These are phyloP conservation scores for Tirmania nivea DNA, from an alignment of 495 filamentous ascomycete species.

Conservation along the genomic window DNA sequence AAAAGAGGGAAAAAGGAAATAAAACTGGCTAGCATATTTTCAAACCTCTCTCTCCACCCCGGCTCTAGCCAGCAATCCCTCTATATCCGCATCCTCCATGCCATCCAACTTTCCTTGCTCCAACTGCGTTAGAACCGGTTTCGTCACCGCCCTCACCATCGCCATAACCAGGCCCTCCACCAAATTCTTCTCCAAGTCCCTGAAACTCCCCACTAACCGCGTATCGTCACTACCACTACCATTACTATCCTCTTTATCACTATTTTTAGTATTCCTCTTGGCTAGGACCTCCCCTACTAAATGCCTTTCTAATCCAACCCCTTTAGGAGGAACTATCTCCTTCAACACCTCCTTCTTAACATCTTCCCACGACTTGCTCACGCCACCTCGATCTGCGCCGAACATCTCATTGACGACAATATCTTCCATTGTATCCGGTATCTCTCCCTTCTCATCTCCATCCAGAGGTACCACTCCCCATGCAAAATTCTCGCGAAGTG, in stretches of 20 bases:
- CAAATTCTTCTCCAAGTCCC: background rate
- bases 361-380: background rate
- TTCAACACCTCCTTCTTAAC: background rate
- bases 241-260: background rate
- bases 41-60: constrained; percentile 20
- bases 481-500: background rate
- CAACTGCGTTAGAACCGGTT: background rate
- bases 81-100: constrained; percentile 52
- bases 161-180: background rate
- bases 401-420: background rate
- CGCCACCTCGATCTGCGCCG: background rate
- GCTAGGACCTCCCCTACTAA: background rate
- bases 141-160: background rate
- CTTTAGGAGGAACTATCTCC: background rate
- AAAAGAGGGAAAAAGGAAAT: too few relatives aligned
- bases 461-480: background rate
- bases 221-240: background rate
- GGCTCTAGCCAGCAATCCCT: constrained; percentile 43
- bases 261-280: background rate
- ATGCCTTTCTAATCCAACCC: background rate
- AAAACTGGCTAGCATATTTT: too few relatives aligned
- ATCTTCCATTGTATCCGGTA: background rate
- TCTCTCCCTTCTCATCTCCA: background rate
- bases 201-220: background rate
- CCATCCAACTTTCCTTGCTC: background rate